Evolutionary conservation across 1,284 basidiomycete genomes (phyloP).

Genomic region (Papiliotrema terrestris): DNA sequence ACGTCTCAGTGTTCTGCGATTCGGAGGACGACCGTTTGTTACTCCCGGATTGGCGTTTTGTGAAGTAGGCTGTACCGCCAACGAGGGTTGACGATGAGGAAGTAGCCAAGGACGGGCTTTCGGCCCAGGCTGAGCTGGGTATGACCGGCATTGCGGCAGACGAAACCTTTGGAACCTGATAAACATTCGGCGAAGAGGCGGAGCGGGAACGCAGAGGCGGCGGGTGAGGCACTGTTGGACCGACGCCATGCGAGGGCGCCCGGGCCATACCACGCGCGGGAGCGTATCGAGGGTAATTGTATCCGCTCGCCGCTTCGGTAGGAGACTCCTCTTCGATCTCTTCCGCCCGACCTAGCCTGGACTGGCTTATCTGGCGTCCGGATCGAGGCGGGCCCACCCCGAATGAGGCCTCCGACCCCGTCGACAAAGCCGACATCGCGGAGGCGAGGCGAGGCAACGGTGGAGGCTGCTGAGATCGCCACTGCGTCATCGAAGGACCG

Average conservation of each 20-base stretch:
- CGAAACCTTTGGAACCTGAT: slow-evolving; percentile 36
- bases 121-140: slow-evolving; percentile 5
- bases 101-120: slow-evolving; percentile 9
- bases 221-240: slow-evolving; percentile 27
- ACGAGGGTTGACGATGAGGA: slow-evolving; percentile 31
- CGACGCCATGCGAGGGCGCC: slow-evolving; percentile 27
- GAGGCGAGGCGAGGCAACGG: slow-evolving; percentile 38
- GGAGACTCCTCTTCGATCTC: slow-evolving; percentile 19
- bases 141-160: slow-evolving; percentile 21
- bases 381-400: slow-evolving; percentile 12
- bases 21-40: slow-evolving; percentile 39
- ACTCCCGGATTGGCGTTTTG: slow-evolving; percentile 23
- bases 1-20: slow-evolving; percentile 45
- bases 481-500: slow-evolving; percentile 62
- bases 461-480: slow-evolving; percentile 56
- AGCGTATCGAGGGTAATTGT: slow-evolving; percentile 5
- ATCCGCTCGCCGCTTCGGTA: slow-evolving; percentile 11
- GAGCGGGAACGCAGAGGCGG: slow-evolving; percentile 48
- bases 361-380: slow-evolving; percentile 17
- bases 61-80: slow-evolving; percentile 40
- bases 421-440: slow-evolving; percentile 30
- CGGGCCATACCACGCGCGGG: slow-evolving; percentile 34
- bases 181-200: slow-evolving; percentile 52
- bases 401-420: slow-evolving; percentile 37
- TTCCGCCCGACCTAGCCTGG: slow-evolving; percentile 26